Percentiles rank a stretch among this genome's conserved stretches.
Conservation (phyloP, 495 filamentous ascomycete species). For the Aspergillus biplanus region DNA sequence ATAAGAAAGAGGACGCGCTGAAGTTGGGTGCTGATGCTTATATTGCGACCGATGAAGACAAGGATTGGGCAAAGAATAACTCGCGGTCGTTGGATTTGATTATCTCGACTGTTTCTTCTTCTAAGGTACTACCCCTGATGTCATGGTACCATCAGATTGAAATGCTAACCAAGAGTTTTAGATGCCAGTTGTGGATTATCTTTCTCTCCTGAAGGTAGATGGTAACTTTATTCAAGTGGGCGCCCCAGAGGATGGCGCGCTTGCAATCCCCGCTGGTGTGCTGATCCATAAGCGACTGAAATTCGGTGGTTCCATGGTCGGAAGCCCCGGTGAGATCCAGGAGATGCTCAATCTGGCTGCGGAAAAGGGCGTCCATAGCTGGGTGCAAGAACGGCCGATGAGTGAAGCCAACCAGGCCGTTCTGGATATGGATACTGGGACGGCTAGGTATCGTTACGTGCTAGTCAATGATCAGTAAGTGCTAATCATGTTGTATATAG, state of each 20-base stretch:
- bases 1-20: constrained; percentile 67
- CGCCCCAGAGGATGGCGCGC: constrained; percentile 59
- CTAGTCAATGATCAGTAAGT: not conserved
- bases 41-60: constrained; percentile 76
- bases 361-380: constrained; percentile 67
- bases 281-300: constrained; percentile 60
- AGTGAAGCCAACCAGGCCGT: constrained; percentile 69
- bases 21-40: constrained; percentile 59
- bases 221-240: constrained; percentile 78
- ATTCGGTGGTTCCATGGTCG: constrained; percentile 67
- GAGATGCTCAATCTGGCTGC: constrained; percentile 77
- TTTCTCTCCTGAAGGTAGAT: constrained; percentile 62
- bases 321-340: constrained; percentile 66
- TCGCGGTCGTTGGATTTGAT: constrained; percentile 68
- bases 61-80: constrained; percentile 66
- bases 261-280: constrained; percentile 57
- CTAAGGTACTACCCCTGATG: constrained; percentile 34
- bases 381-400: constrained; percentile 66
- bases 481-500: not conserved
- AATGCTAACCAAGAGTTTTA: not conserved
- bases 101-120: constrained; percentile 68
- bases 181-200: constrained; percentile 70
- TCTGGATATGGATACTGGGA: constrained; percentile 63
- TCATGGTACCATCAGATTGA: no score
- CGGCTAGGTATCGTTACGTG: constrained; percentile 71